phyloP scores from a whole-genome alignment of 78 protist genomes.

The Dictyostelium capitatum region DNA sequence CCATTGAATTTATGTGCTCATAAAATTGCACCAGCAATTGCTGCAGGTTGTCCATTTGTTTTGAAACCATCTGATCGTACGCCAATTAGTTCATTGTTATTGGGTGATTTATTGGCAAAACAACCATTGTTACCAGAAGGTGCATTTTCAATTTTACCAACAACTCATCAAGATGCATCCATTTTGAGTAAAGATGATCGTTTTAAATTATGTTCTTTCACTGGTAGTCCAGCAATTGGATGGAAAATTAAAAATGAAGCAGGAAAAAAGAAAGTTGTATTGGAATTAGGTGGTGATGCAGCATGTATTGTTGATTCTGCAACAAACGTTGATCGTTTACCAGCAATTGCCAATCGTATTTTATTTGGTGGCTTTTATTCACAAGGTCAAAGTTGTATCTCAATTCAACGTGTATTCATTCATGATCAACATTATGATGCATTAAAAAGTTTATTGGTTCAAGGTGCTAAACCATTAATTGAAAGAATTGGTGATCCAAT shows the following conservation, averaged over 20 bases:
- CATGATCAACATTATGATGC: constrained; percentile 81
- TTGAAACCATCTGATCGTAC: constrained; percentile 87
- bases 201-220: constrained; percentile 84
- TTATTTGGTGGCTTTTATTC: constrained; percentile 86
- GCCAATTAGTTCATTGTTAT: constrained; percentile 79
- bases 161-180: constrained; percentile 50
- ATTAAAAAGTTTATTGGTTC: constrained; percentile 33
- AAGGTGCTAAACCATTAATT: constrained; percentile 20
- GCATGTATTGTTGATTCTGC: constrained; percentile 85
- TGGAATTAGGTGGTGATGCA: constrained; percentile 93
- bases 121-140: constrained; percentile 67
- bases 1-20: constrained; percentile 90
- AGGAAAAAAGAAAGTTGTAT: constrained; percentile 81
- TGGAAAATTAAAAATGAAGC: constrained; percentile 84
- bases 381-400: constrained; percentile 91
- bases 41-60: constrained; percentile 88
- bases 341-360: constrained; percentile 67
- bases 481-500: constrained; percentile 86
- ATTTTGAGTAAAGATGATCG: constrained; percentile 69
- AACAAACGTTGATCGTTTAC: constrained; percentile 27
- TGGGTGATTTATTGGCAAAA: constrained; percentile 84
- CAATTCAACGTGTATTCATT: constrained; percentile 85
- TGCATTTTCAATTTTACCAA: constrained; percentile 85
- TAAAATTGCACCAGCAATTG: constrained; percentile 91
- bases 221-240: constrained; percentile 83